phyloP scores from a whole-genome alignment of 306 rosid species.

The Cotoneaster glaucophyllus region DNA sequence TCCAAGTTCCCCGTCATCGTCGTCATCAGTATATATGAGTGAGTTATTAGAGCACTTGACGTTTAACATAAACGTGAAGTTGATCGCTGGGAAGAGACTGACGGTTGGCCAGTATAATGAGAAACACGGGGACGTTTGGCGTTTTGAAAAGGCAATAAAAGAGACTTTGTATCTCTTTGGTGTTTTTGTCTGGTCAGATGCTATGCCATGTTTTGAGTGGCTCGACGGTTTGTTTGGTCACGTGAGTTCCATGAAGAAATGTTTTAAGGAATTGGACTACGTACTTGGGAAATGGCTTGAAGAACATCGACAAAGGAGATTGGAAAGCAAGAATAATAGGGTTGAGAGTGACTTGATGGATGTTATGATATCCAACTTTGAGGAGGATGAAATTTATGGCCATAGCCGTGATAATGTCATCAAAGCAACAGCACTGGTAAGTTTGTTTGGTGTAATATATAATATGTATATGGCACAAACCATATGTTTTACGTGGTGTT shows the following conservation, averaged over 20 bases:
- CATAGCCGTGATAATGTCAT: constrained; percentile 38
- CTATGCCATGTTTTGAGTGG: constrained; percentile 32
- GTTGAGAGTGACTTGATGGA: constrained; percentile 41
- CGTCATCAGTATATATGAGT: constrained; percentile 21
- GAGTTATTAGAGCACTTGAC: constrained; percentile 41
- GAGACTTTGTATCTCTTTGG: constrained; percentile 44
- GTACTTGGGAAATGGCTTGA: constrained; percentile 41
- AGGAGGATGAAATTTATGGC: constrained; percentile 25
- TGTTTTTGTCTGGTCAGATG: constrained; percentile 48
- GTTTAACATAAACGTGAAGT: constrained; percentile 31
- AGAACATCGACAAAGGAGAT: constrained; percentile 23
- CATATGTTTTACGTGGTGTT: no score
- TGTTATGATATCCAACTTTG: constrained; percentile 25
- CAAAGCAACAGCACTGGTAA: constrained; percentile 62
- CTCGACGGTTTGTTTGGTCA: constrained; percentile 40
- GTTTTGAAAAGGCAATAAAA: constrained; percentile 25
- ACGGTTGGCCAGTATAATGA: background rate
- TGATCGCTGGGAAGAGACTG: constrained; percentile 51
- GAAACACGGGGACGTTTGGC: constrained; percentile 31
- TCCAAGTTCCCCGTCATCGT: no score
- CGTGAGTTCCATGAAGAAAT: constrained; percentile 43
- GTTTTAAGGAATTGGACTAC: constrained; percentile 21
- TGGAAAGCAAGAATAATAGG: background rate
- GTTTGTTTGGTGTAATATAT: no score
- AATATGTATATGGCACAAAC: no score